These are phyloP conservation scores for Ascochyta viciae-villosae DNA, from an alignment of 2,329 filamentous ascomycete genomes.

Conservation along the genomic window DNA sequence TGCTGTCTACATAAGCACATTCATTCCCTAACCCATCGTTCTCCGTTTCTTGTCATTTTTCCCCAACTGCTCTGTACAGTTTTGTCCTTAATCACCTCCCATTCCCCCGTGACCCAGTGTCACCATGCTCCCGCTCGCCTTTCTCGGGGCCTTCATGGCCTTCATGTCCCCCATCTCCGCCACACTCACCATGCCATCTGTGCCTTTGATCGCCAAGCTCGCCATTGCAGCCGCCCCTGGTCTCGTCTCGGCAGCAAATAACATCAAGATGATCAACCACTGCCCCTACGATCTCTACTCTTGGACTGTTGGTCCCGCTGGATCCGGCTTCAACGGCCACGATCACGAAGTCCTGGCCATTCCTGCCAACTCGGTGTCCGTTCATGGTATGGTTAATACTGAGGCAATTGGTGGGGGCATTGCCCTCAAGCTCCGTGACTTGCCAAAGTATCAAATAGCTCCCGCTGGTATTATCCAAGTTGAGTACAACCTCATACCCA, in stretches of 20 bases:
- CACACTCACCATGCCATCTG: conserved; percentile 8
- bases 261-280: conserved; percentile 31
- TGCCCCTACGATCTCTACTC: conserved; percentile 32
- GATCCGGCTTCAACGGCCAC: conserved; percentile 1
- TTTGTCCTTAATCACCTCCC: neutral
- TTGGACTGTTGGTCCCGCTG: conserved; percentile 26
- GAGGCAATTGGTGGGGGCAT: conserved; percentile 18
- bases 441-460: conserved; percentile 19
- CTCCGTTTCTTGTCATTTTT: neutral
- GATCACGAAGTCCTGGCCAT: conserved; percentile 19
- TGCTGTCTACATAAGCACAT: neutral
- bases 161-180: neutral
- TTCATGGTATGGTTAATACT: conserved; percentile 22
- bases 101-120: neutral
- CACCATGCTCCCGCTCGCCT: neutral
- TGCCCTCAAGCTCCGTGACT: conserved; percentile 34
- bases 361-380: conserved; percentile 4
- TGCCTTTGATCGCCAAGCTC: neutral
- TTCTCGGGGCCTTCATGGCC: neutral
- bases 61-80: neutral
- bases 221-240: neutral
- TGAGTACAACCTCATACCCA: conserved; percentile 28
- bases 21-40: neutral
- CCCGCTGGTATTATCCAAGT: conserved; percentile 34
- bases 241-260: conserved; percentile 19